A percentile compares a stretch with the other conserved stretches of the same genome.
phyloP scores from a whole-genome alignment of 257 asterid species.

The Solanum virginianum region DNA sequence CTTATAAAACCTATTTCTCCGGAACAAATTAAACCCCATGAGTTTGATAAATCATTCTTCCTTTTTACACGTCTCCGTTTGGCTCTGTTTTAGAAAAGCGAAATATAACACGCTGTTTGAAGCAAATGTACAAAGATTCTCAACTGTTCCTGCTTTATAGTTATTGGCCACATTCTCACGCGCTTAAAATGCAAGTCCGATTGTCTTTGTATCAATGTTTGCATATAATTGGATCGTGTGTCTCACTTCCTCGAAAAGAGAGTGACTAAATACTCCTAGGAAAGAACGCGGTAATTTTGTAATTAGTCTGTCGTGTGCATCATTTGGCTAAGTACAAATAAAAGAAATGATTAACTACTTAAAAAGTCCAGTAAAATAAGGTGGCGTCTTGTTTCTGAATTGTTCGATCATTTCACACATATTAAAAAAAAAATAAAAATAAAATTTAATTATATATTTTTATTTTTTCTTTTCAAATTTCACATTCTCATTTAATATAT shows the following conservation, averaged over 20 bases:
- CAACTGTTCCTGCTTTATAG: conserved; percentile 1
- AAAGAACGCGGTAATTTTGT: not conserved
- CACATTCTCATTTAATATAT: too few relatives aligned
- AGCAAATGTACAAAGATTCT: conserved; percentile 34
- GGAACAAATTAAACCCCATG: not conserved
- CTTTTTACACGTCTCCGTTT: not conserved
- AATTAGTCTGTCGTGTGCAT: not conserved
- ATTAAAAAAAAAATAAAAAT: too few relatives aligned
- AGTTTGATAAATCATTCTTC: not conserved
- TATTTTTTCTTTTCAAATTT: too few relatives aligned
- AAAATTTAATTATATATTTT: too few relatives aligned
- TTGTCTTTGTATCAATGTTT: not conserved
- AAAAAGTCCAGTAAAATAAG: not conserved
- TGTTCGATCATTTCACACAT: too few relatives aligned
- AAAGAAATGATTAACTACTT: not conserved
- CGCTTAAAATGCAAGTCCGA: not conserved
- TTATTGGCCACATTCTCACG: not conserved
- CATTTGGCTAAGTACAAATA: not conserved
- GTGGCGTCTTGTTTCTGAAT: not conserved
- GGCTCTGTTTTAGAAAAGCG: too few relatives aligned
- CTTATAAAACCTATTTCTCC: too few relatives aligned
- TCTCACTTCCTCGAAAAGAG: not conserved
- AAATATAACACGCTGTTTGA: not conserved
- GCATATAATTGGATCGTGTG: not conserved
- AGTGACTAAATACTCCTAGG: not conserved